These are phyloP conservation scores for Cicer chorassanicum DNA, from an alignment of 306 rosid species.

Conservation along the genomic window DNA sequence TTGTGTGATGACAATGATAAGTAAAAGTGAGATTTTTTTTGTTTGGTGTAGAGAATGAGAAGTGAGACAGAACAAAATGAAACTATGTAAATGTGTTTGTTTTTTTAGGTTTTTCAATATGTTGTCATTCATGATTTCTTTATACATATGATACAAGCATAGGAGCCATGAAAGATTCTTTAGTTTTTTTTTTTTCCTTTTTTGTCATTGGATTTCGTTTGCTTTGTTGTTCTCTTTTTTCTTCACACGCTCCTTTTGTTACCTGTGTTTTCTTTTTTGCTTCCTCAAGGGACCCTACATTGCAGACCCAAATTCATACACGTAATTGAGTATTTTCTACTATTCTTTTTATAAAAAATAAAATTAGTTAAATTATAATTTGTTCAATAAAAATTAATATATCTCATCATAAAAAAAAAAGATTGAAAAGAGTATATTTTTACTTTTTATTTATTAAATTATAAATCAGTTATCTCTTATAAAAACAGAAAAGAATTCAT, in stretches of 20 bases:
- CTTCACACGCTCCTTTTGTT: conserved; percentile 64
- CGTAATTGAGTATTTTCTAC: no score
- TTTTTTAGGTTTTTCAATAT: conserved; percentile 41
- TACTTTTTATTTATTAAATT: no score
- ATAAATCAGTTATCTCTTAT: no score
- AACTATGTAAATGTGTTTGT: conserved; percentile 9
- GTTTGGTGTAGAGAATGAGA: conserved; percentile 35
- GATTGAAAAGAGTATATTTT: no score
- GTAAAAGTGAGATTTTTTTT: conserved; percentile 23
- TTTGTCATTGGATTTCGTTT: conserved; percentile 20
- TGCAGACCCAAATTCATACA: background rate
- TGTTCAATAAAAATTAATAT: no score
- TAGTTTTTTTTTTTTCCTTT: conserved; percentile 46
- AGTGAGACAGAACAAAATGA: conserved; percentile 10
- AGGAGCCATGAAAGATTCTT: conserved; percentile 64
- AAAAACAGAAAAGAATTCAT: no score
- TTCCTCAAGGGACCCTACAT: conserved; percentile 45
- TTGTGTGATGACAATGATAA: conserved; percentile 39
- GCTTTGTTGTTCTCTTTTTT: conserved; percentile 45
- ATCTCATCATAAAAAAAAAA: no score
- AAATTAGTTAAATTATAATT: no score
- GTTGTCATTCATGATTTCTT: conserved; percentile 51
- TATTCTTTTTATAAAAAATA: no score
- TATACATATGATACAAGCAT: conserved; percentile 49
- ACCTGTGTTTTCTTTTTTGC: conserved; percentile 39